A percentile compares a stretch with the other conserved stretches of the same genome.
Evolutionary conservation across 768 basidiomycete genomes (phyloP).

Genomic region (Leccinellum rugosiceps): DNA sequence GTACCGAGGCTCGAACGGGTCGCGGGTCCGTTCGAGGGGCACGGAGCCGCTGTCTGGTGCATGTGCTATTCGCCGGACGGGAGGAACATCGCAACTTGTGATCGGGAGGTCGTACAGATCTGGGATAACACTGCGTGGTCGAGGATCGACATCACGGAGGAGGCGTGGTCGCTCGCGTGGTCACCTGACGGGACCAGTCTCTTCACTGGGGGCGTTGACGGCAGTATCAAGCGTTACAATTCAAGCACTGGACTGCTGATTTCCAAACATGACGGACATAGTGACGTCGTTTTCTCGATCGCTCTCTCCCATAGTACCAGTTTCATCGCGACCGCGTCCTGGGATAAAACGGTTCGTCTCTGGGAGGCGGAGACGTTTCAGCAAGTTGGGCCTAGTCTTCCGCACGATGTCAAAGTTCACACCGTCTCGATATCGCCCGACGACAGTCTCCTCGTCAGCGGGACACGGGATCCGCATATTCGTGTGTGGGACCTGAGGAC

Average conservation of each 20-base stretch:
- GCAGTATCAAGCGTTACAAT: conserved; percentile 14
- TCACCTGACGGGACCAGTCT: conserved; percentile 10
- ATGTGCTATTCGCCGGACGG: conserved; percentile 21
- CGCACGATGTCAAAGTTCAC: conserved; percentile 6
- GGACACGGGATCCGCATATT: conserved; percentile 12
- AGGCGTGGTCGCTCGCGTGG: conserved; percentile 25
- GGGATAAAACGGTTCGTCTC: conserved; percentile 27
- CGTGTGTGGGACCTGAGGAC: conserved; percentile 16
- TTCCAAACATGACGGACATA: conserved; percentile 10
- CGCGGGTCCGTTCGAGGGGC: conserved; percentile 6
- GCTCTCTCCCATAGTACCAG: conserved; percentile 14
- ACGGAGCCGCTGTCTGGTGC: conserved; percentile 16
- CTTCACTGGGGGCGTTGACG: conserved; percentile 18
- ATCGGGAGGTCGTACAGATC: conserved; percentile 14
- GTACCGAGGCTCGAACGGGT: conserved; percentile 1
- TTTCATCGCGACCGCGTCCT: conserved; percentile 28
- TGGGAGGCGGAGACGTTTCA: conserved; percentile 22
- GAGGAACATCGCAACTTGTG: conserved; percentile 18
- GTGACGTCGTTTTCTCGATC: conserved; percentile 20
- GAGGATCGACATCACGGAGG: background rate
- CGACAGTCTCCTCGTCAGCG: conserved; percentile 14
- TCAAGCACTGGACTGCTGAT: background rate
- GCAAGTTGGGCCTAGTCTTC: conserved; percentile 16
- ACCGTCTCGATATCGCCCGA: conserved; percentile 18
- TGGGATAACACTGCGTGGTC: conserved; percentile 12